Evolutionary conservation across 179 eudicot species (phyloP).

Genomic region (Beta lomatogona): DNA sequence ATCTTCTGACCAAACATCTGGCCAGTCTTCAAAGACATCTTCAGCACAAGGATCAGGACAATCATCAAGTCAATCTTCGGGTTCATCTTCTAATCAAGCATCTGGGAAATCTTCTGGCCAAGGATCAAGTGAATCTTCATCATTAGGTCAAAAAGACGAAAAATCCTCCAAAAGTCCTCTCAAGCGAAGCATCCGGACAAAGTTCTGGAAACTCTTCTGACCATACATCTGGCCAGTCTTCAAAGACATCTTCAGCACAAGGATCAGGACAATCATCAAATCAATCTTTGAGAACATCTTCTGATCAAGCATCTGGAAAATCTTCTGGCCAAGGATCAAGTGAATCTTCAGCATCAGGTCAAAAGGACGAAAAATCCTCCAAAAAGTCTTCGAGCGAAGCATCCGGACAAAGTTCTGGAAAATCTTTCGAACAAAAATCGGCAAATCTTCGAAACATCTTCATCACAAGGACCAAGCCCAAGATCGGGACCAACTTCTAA

Average conservation of each 20-base stretch:
- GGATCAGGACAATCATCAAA: neutral
- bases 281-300: neutral
- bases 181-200: too few relatives aligned
- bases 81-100: neutral
- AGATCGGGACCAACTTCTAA: neutral
- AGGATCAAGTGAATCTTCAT: neutral
- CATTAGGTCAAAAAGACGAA: neutral
- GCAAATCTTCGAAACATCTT: neutral
- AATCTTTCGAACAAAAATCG: neutral
- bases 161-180: too few relatives aligned
- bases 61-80: neutral
- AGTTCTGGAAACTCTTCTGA: neutral
- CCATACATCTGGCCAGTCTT: neutral
- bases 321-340: neutral
- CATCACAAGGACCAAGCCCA: neutral
- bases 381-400: too few relatives aligned
- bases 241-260: neutral
- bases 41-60: slow-evolving; percentile 4
- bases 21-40: neutral
- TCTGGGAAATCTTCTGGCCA: neutral
- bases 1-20: neutral
- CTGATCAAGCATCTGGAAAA: neutral
- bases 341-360: neutral
- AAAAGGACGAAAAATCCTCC: too few relatives aligned
- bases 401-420: too few relatives aligned